Conservation (phyloP, 345 rosid genomes). For the Gossypium bickii region DNA sequence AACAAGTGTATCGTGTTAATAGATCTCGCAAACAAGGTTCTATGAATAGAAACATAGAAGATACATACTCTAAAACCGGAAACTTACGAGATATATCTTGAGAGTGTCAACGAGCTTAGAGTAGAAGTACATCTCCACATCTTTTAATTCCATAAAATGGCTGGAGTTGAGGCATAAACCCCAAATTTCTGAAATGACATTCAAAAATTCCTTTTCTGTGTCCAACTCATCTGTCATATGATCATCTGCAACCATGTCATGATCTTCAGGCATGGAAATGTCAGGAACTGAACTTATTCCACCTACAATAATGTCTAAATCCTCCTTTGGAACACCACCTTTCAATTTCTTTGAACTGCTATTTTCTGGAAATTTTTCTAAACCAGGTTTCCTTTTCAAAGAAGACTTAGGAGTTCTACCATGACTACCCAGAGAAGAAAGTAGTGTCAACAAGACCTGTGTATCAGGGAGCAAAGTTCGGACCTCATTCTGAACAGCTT, state of each 20-base stretch:
- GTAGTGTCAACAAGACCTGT: constrained; percentile 62
- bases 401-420: constrained; percentile 24
- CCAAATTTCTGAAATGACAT: constrained; percentile 64
- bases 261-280: constrained; percentile 27
- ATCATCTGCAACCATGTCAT: constrained; percentile 27
- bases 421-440: constrained; percentile 46
- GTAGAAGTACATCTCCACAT: constrained; percentile 56
- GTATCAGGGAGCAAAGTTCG: constrained; percentile 70
- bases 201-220: constrained; percentile 38
- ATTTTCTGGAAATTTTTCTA: constrained; percentile 22
- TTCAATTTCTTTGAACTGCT: constrained; percentile 43
- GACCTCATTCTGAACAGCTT: constrained; percentile 62
- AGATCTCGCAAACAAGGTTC: constrained; percentile 7
- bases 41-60: not conserved
- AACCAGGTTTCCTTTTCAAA: constrained; percentile 50
- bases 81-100: constrained; percentile 63
- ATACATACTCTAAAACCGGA: constrained; percentile 8
- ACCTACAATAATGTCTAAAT: constrained; percentile 52
- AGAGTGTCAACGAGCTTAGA: constrained; percentile 77
- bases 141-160: constrained; percentile 34
- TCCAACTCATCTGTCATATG: constrained; percentile 34
- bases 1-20: constrained; percentile 7
- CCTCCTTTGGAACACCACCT: constrained; percentile 32
- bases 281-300: constrained; percentile 45
- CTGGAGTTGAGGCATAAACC: constrained; percentile 34